Base-by-base conservation (phyloP, 768 basidiomycete species). In the Lentinula detonsa region DNA sequence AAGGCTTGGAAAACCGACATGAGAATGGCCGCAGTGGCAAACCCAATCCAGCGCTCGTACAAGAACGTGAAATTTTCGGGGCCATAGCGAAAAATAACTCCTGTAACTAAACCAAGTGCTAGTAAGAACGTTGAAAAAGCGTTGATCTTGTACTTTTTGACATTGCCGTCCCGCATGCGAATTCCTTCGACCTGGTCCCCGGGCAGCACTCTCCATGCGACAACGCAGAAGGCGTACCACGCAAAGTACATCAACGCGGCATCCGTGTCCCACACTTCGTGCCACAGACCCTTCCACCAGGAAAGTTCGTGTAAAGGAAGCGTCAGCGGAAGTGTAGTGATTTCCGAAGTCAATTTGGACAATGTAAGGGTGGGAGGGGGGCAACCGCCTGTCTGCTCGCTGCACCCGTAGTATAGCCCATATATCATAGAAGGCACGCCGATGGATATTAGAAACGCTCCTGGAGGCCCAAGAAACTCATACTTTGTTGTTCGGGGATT, bases 121-220 rank as follows among this genome's bases (percentile, higher is more conserved):
- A 96, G 80, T 40, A 98, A 80, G 68, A 93, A 83, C 0, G 96
- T 98, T 0, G 91, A 82, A 71, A 97, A 91, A 2, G 91, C 96
- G 76, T 99, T 98, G 62, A 97, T 93, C 76, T 92, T 98, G 80
- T 99, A 99, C 62, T 80, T 74, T 70, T 90, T 87, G 68, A 81
- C 87, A 58, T 77, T 78, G 0, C 95, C 95, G 45, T 85, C 87
- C 50, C 97, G 81, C 66, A 96, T 72, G 7, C 78, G 76, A 28
- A 77, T 82, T 23, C 93, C 93, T 51, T 88, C 77, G 5, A 93
- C 78, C 76, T 78, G 78, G 62, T 91, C 87, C 4, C 85, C 85
- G 1, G 86, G 97, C 11, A 98, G 75, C 53, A 93, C 67, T 4
- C 76, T 78, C 95, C 95, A 98, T 2, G 91, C 81, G 2, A 84